These are phyloP conservation scores for Daldinia childiae DNA, from an alignment of 495 filamentous ascomycete species.

Conservation along the genomic window DNA sequence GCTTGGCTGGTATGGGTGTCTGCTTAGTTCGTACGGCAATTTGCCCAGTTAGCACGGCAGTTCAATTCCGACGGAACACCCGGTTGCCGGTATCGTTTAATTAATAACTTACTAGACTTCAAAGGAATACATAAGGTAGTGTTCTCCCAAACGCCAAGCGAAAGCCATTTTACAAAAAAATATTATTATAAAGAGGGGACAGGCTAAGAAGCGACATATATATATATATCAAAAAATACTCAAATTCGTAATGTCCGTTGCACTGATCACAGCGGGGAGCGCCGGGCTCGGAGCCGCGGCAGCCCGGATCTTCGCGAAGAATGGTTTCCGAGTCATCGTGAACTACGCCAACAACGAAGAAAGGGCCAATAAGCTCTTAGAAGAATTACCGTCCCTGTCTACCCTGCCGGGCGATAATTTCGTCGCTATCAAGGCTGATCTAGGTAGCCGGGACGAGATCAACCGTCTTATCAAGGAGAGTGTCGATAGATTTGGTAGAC, in stretches of 20 bases:
- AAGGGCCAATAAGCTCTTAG: slow-evolving; percentile 55
- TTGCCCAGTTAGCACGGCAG: background rate
- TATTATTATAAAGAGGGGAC: background rate
- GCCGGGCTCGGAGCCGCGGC: slow-evolving; percentile 67
- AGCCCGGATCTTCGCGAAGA: slow-evolving; percentile 58
- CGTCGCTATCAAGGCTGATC: slow-evolving; percentile 59
- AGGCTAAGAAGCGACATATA: background rate
- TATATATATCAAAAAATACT: background rate
- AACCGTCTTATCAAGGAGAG: slow-evolving; percentile 56
- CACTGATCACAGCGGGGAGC: slow-evolving; percentile 64
- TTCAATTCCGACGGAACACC: background rate
- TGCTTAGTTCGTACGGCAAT: background rate
- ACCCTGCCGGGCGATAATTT: slow-evolving; percentile 43
- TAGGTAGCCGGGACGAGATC: slow-evolving; percentile 56
- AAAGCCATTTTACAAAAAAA: background rate
- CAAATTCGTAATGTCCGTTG: slow-evolving; percentile 47
- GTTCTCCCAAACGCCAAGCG: background rate
- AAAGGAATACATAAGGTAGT: background rate
- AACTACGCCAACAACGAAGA: slow-evolving; percentile 61
- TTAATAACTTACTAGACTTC: background rate
- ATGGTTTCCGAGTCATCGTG: slow-evolving; percentile 59
- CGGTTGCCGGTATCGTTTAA: background rate
- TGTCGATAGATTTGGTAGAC: slow-evolving; percentile 54
- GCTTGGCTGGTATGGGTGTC: background rate
- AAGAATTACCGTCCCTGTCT: slow-evolving; percentile 51